Evolutionary conservation across 768 basidiomycete genomes (phyloP).

Genomic region (Tephrocybe sp.): DNA sequence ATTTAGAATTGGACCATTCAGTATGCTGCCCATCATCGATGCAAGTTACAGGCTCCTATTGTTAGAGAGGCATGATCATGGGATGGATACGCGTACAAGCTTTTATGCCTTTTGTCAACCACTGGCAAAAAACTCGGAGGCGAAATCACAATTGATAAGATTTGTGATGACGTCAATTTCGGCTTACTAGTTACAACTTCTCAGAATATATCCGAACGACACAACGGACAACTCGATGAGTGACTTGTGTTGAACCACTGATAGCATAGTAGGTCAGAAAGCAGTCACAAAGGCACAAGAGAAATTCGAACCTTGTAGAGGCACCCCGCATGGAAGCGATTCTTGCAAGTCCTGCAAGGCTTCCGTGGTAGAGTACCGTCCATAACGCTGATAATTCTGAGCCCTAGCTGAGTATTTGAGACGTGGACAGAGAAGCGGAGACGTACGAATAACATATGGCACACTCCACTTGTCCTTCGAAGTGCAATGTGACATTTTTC

Average conservation of each 20-base stretch:
- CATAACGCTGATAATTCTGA: slow-evolving; percentile 86
- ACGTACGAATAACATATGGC: slow-evolving; percentile 93
- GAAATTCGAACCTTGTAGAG: slow-evolving; percentile 70
- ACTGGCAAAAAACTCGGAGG: too few relatives aligned
- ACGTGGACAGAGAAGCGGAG: background rate
- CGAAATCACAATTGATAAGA: too few relatives aligned
- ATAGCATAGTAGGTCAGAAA: too few relatives aligned
- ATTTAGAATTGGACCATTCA: too few relatives aligned
- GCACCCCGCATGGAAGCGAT: slow-evolving; percentile 90
- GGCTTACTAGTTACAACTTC: background rate
- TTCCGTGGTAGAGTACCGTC: slow-evolving; percentile 83
- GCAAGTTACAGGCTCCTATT: too few relatives aligned
- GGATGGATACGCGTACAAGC: too few relatives aligned
- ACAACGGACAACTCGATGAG: slow-evolving; percentile 89
- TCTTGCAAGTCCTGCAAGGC: slow-evolving; percentile 93
- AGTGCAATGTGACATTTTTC: slow-evolving; percentile 90
- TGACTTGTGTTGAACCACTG: slow-evolving; percentile 92
- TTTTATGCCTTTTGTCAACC: too few relatives aligned
- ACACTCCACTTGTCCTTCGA: slow-evolving; percentile 94
- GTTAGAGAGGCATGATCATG: too few relatives aligned
- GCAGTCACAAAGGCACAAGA: too few relatives aligned
- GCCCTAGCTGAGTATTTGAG: background rate
- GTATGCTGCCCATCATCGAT: too few relatives aligned
- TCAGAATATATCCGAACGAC: slow-evolving; percentile 79
- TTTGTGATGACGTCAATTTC: too few relatives aligned